phyloP scores from a whole-genome alignment of 73 alveolate genomes.

The Urostyla sp. region DNA sequence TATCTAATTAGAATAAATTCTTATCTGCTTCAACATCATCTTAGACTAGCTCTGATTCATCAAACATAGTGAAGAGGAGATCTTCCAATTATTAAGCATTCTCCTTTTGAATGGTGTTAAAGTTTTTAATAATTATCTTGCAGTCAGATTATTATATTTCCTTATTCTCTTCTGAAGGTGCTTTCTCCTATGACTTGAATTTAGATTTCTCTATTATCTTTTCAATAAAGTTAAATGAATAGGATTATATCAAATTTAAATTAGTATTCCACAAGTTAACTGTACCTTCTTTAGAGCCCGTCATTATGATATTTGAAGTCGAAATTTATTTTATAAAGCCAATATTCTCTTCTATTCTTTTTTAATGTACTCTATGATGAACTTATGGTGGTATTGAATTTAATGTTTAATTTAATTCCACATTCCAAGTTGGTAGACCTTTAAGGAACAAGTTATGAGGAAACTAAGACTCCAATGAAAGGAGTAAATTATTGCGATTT shows the following conservation, averaged over 20 bases:
- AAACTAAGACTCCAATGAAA: slow-evolving; percentile 33
- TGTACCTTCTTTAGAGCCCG: slow-evolving; percentile 60
- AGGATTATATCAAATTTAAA: slow-evolving; percentile 4
- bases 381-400: slow-evolving; percentile 34
- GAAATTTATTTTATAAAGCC: not conserved
- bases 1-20: too few species aligned
- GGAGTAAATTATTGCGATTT: not conserved
- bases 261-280: slow-evolving; percentile 54
- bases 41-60: slow-evolving; percentile 4
- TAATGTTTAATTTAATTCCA: slow-evolving; percentile 11
- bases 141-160: not conserved
- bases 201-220: too few species aligned
- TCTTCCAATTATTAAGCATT: not conserved
- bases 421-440: slow-evolving; percentile 54
- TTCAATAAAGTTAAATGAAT: slow-evolving; percentile 1
- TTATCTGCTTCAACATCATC: not conserved
- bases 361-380: slow-evolving; percentile 4
- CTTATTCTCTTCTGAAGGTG: slow-evolving; percentile 23
- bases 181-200: too few species aligned
- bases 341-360: too few species aligned
- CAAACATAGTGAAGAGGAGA: slow-evolving; percentile 38
- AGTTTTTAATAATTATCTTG: not conserved
- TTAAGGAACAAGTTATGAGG: slow-evolving; percentile 50
- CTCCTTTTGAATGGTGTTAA: not conserved
- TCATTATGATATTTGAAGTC: not conserved